phyloP scores from a whole-genome alignment of 2,329 filamentous ascomycete genomes.

The Thielaviopsis euricoi region DNA sequence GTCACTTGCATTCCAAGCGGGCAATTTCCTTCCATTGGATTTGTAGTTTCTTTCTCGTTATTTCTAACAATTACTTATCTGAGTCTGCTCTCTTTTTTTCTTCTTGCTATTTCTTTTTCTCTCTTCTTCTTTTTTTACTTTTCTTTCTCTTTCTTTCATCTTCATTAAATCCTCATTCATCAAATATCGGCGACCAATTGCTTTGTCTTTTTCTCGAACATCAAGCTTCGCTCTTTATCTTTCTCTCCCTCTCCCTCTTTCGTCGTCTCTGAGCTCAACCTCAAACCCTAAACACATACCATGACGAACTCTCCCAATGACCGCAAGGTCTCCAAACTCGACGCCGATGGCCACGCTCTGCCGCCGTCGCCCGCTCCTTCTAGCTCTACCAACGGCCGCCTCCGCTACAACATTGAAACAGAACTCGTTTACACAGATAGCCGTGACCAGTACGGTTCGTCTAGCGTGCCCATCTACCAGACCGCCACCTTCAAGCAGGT shows the following conservation, averaged over 20 bases:
- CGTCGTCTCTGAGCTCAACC: not conserved
- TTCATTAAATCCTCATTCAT: not conserved
- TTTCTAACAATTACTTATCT: not conserved
- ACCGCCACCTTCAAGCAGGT: conserved; percentile 96
- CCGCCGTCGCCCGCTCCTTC: conserved; percentile 89
- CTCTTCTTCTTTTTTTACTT: not conserved
- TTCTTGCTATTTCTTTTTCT: not conserved
- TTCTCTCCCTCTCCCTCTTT: not conserved
- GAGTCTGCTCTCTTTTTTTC: not conserved
- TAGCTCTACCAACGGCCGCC: conserved; percentile 64
- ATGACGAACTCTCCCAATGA: conserved; percentile 18
- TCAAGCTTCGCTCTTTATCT: not conserved
- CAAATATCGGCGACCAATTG: not conserved
- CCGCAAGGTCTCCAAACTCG: conserved; percentile 32
- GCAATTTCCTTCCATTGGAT: not conserved
- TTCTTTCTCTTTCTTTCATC: not conserved
- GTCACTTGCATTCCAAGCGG: not conserved
- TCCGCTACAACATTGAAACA: conserved; percentile 82
- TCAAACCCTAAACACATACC: conserved; percentile 13
- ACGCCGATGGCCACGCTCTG: conserved; percentile 71
- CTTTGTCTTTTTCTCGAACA: not conserved
- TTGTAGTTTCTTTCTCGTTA: not conserved
- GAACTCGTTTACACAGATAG: conserved; percentile 93
- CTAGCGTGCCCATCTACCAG: conserved; percentile 94
- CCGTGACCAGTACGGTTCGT: conserved; percentile 93